phyloP scores from a whole-genome alignment of 1,284 basidiomycete species.

The Papiliotrema terrestris region DNA sequence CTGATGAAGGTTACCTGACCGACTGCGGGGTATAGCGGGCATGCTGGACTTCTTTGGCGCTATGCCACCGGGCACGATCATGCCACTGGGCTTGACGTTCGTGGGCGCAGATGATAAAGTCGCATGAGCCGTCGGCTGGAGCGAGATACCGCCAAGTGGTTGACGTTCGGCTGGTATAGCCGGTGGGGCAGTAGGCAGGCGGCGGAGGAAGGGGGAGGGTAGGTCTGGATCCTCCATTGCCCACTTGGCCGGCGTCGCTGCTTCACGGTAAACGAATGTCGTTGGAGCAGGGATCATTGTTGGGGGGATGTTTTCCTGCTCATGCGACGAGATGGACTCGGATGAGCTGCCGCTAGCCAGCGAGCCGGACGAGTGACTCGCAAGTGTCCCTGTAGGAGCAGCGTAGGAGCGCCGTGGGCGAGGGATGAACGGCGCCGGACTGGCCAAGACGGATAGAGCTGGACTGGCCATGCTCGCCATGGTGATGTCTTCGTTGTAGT shows the following conservation, averaged over 20 bases:
- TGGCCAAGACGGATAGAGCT: slow-evolving; percentile 21
- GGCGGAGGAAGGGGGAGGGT: slow-evolving; percentile 38
- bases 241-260: slow-evolving; percentile 46
- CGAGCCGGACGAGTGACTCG: neutral
- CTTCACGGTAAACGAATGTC: slow-evolving; percentile 32
- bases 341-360: slow-evolving; percentile 2
- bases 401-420: slow-evolving; percentile 26
- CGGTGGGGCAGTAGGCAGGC: slow-evolving; percentile 13
- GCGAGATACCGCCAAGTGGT: slow-evolving; percentile 17
- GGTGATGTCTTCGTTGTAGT: slow-evolving; percentile 34
- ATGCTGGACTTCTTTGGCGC: neutral
- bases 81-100: neutral
- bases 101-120: neutral
- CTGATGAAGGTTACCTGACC: slow-evolving; percentile 29
- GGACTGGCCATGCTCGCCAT: slow-evolving; percentile 44
- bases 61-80: neutral
- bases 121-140: slow-evolving; percentile 1
- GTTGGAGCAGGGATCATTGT: slow-evolving; percentile 36
- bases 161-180: slow-evolving; percentile 7
- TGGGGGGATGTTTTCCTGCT: slow-evolving; percentile 15
- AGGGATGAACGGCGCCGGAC: slow-evolving; percentile 23
- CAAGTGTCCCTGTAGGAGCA: slow-evolving; percentile 7
- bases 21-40: slow-evolving; percentile 18
- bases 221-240: slow-evolving; percentile 37
- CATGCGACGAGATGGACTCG: neutral